Percentiles rank a stretch among this genome's conserved stretches.
Conservation (phyloP, 2,329 filamentous ascomycete genomes). For the Albifimbria verrucaria region DNA sequence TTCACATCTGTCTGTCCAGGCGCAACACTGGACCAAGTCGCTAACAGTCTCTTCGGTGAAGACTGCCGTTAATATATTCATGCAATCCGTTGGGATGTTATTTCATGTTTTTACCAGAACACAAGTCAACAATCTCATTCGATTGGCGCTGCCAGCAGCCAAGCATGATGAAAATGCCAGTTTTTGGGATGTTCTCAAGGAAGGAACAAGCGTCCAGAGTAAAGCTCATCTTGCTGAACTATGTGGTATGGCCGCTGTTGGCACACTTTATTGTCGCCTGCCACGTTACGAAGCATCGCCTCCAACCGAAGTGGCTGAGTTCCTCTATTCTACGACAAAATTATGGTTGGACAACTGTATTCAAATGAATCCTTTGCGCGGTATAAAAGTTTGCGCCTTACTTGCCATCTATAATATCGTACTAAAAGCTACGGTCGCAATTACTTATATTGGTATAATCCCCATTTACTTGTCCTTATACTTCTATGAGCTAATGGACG, state of each 20-base stretch:
- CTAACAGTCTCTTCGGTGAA: conserved; percentile 1
- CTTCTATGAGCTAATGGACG: background rate
- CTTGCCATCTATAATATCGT: conserved; percentile 13
- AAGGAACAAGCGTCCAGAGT: background rate
- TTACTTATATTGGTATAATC: conserved; percentile 7
- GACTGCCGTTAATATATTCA: conserved; percentile 5
- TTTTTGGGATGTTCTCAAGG: background rate
- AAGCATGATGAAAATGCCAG: background rate
- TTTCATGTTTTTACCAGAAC: conserved; percentile 11
- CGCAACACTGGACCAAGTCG: background rate
- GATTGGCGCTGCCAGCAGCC: background rate
- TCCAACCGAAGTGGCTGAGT: conserved; percentile 1
- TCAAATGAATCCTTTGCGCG: conserved; percentile 5
- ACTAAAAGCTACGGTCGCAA: conserved; percentile 9
- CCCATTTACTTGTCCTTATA: background rate
- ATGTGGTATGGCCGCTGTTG: conserved; percentile 7
- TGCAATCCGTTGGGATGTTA: conserved; percentile 5
- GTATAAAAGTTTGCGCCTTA: conserved; percentile 9
- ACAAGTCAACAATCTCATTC: background rate
- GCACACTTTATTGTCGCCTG: conserved; percentile 4
- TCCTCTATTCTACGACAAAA: conserved; percentile 8
- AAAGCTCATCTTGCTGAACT: conserved; percentile 1
- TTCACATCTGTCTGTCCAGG: background rate
- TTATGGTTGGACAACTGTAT: conserved; percentile 5
- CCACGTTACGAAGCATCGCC: conserved; percentile 3